Conservation (phyloP, 176 grass and related monocot genomes). For the Coix lacrymajobi region DNA sequence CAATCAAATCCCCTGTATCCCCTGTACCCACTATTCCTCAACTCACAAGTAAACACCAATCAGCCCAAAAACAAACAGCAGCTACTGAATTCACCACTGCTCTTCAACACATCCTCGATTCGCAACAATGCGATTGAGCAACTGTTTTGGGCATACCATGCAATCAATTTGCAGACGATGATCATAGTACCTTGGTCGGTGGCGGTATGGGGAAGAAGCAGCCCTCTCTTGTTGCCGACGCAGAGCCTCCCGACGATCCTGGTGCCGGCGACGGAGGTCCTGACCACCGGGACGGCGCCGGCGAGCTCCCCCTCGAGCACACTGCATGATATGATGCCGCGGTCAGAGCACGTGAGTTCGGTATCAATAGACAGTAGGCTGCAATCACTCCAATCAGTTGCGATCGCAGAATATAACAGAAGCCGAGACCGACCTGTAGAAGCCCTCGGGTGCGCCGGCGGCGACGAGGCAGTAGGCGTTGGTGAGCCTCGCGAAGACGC, state of each 20-base stretch:
- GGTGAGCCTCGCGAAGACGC: slow-evolving; percentile 87
- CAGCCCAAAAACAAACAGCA: not conserved
- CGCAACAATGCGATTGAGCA: not conserved
- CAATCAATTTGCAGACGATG: not conserved
- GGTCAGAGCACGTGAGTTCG: not conserved
- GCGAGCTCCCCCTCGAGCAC: slow-evolving; percentile 66
- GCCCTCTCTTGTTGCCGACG: slow-evolving; percentile 76
- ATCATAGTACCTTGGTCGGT: slow-evolving; percentile 68
- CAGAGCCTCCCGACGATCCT: slow-evolving; percentile 75
- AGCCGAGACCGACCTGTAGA: slow-evolving; percentile 40
- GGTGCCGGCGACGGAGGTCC: slow-evolving; percentile 59
- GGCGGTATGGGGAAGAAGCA: slow-evolving; percentile 74
- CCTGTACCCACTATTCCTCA: not conserved
- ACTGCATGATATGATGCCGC: slow-evolving; percentile 25
- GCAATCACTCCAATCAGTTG: too few relatives aligned
- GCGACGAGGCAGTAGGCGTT: slow-evolving; percentile 86
- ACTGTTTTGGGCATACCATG: too few relatives aligned
- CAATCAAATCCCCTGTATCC: not conserved
- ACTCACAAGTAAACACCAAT: not conserved
- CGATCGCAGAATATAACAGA: not conserved
- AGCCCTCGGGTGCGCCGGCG: slow-evolving; percentile 47
- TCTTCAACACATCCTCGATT: not conserved
- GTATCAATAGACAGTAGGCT: not conserved
- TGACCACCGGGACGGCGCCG: slow-evolving; percentile 65
- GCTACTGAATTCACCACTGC: not conserved